These are phyloP conservation scores for Silene noctiflora DNA, from an alignment of 179 eudicot species.

Conservation along the genomic window DNA sequence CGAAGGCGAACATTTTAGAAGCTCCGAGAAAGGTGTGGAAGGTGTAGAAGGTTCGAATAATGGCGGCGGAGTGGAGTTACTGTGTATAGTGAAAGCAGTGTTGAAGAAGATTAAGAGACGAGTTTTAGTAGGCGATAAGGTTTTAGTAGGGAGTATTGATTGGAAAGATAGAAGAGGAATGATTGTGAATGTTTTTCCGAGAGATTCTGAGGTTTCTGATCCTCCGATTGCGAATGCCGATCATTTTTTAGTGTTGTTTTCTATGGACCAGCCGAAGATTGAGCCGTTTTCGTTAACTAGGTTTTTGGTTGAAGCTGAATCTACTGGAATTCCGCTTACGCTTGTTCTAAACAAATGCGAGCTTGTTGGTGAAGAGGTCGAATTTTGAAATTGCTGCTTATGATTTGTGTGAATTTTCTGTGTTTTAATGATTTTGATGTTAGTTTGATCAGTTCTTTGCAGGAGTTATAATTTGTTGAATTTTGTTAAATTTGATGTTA, in stretches of 20 bases:
- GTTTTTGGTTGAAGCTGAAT: conserved; percentile 90
- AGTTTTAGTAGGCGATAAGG: conserved; percentile 88
- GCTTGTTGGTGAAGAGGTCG: conserved; percentile 66
- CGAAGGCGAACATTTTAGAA: conserved; percentile 19
- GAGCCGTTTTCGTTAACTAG: conserved; percentile 69
- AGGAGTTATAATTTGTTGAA: too few species aligned
- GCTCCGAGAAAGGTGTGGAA: conserved; percentile 23
- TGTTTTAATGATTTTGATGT: neutral
- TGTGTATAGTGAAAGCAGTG: conserved; percentile 83
- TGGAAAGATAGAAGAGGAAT: conserved; percentile 81
- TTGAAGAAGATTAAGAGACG: conserved; percentile 90
- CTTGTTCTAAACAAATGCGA: conserved; percentile 85
- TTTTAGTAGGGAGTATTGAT: conserved; percentile 79
- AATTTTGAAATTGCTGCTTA: neutral
- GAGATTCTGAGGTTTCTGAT: conserved; percentile 58
- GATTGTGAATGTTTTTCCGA: conserved; percentile 81
- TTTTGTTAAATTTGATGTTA: too few species aligned
- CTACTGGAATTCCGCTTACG: conserved; percentile 63
- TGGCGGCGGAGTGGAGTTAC: conserved; percentile 47
- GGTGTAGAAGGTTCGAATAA: conserved; percentile 24
- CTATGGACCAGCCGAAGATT: conserved; percentile 73
- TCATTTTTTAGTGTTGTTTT: conserved; percentile 72
- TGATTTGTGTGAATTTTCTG: neutral
- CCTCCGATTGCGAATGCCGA: conserved; percentile 97
- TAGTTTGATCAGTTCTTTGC: too few species aligned